Conservation (phyloP, 2,329 filamentous ascomycete species). For the Hypoxylon sp. region DNA sequence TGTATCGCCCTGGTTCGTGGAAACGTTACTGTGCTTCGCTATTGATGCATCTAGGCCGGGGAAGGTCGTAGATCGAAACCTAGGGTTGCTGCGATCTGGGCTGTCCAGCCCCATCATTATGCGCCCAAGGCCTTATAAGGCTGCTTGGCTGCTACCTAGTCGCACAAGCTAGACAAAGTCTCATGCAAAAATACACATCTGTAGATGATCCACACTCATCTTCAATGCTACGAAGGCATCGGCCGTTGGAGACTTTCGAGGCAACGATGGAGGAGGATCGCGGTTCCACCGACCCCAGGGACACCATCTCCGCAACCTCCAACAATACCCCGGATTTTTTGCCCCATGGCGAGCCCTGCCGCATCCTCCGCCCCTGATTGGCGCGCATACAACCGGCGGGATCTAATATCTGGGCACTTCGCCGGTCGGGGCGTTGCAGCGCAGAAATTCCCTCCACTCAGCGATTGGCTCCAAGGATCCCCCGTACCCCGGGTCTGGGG, state of each 20-base stretch:
- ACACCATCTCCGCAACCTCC: slow-evolving; percentile 40
- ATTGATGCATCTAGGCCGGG: not conserved
- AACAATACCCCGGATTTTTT: slow-evolving; percentile 19
- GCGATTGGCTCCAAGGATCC: slow-evolving; percentile 12
- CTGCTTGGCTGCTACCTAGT: slow-evolving; percentile 20
- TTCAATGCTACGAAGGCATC: slow-evolving; percentile 6
- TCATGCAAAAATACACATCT: not conserved
- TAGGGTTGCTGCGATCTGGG: not conserved
- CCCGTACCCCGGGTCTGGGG: slow-evolving; percentile 23
- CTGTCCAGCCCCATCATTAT: slow-evolving; percentile 21
- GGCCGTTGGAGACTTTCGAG: not conserved
- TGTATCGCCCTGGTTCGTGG: slow-evolving; percentile 2
- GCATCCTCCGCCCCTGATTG: slow-evolving; percentile 48
- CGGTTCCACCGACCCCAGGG: not conserved
- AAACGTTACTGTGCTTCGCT: not conserved
- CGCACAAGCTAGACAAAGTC: slow-evolving; percentile 7
- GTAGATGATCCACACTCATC: not conserved
- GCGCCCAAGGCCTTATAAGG: slow-evolving; percentile 9
- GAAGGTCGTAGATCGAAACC: not conserved
- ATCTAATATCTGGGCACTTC: not conserved
- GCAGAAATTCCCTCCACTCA: slow-evolving; percentile 48
- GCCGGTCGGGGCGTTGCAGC: slow-evolving; percentile 7
- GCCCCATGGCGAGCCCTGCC: slow-evolving; percentile 26
- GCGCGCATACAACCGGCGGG: slow-evolving; percentile 40
- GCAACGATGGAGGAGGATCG: not conserved